Evolutionary conservation across 768 basidiomycete species (phyloP), one percentile per base, ranked within the genome.

Genomic region (Phaffia australis): DNA sequence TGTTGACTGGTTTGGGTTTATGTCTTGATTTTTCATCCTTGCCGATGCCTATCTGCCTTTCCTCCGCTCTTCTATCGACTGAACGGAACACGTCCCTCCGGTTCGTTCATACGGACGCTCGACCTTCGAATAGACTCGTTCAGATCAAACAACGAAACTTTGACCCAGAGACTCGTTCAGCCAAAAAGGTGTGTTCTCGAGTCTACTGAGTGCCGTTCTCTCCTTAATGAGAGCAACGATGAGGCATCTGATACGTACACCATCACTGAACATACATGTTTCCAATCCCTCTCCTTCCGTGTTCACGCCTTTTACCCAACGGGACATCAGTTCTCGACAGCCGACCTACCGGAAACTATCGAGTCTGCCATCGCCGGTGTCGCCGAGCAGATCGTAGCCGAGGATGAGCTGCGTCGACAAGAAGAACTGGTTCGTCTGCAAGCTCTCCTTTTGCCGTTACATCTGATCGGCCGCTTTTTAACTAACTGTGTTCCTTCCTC

Each of bases 91-190:
- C 11, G 35, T 42, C 35, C 11, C 35, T 42, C 11, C 11, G 35
- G 35, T 42, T 42, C 11, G 35, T 42, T 42, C 11, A 11, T 42
- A 42, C 30, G 50, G 27, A 29, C 25, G 27, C 23, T 32, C 2
- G 32, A 14, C 5, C 23, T n/a, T 25, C 2, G 1, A 4, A 7
- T 55, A 63, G 63, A 32, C 63, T 55, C 30, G 55, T 63, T 35
- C 54, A 63, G 51, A 46, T 67, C 52, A 67, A 67, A 61, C 55
- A 48, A 35, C 46, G 67, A 4, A 69, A 69, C 67, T 69, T 69
- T 30, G 67, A 69, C 47, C 18, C 62, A 4, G 67, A 64, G 14
- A 64, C 67, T 0, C 56, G 67, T 0, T 54, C 49, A 23, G 61
- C 67, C 23, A 63, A 64, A 59, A 69, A 69, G 67, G 67, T 69